phyloP scores from a whole-genome alignment of 306 rosid genomes.

The Cicer bijugum region DNA sequence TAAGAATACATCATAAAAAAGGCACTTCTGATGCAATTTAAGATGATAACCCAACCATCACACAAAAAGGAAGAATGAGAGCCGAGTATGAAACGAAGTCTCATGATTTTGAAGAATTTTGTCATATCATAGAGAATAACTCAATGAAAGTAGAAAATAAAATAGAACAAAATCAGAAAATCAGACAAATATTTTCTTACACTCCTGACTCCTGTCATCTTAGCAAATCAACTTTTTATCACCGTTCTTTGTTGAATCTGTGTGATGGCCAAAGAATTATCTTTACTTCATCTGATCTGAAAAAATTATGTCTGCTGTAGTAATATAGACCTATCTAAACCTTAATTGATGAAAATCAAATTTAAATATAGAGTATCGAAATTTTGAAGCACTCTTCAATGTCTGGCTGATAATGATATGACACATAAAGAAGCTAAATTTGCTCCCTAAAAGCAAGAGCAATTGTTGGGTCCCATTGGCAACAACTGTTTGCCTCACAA shows the following conservation, averaged over 20 bases:
- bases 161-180: background rate
- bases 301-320: background rate
- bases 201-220: constrained; percentile 9
- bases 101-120: background rate
- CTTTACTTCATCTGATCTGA: constrained; percentile 5
- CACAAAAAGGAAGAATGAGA: background rate
- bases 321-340: constrained; percentile 11
- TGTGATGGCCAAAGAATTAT: constrained; percentile 17
- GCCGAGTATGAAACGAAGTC: background rate
- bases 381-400: constrained; percentile 7
- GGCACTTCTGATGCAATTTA: constrained; percentile 7
- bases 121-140: constrained; percentile 7
- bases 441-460: constrained; percentile 26
- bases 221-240: constrained; percentile 6
- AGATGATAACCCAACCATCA: constrained; percentile 12
- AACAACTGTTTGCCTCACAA: constrained; percentile 22
- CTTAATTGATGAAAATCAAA: background rate
- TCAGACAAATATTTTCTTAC: background rate
- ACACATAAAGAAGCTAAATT: constrained; percentile 8
- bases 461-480: constrained; percentile 30
- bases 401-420: constrained; percentile 21
- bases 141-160: background rate
- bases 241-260: background rate
- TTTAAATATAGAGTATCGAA: background rate
- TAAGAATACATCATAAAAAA: constrained; percentile 1